These are phyloP conservation scores for Naegleria lovaniensis DNA, from an alignment of 208 protist species.

Conservation along the genomic window DNA sequence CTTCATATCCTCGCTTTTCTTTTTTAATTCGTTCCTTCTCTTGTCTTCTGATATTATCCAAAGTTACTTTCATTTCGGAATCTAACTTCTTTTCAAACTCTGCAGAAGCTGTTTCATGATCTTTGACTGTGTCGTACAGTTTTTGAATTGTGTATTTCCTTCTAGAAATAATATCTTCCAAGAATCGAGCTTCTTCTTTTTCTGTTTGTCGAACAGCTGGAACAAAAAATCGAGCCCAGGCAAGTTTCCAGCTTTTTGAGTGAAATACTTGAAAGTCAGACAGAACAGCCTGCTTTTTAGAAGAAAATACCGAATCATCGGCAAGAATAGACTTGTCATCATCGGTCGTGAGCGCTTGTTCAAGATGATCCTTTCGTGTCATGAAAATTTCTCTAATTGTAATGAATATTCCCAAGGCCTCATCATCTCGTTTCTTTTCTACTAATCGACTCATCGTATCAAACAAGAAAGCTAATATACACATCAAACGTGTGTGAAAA, in stretches of 20 bases:
- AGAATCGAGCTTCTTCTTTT: not conserved
- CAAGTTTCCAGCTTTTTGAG: not conserved
- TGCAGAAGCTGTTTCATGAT: not conserved
- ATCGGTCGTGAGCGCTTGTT: not conserved
- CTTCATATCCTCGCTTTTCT: not conserved
- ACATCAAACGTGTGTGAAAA: constrained; percentile 14
- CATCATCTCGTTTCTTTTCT: not conserved
- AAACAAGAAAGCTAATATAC: not conserved
- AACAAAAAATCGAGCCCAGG: not conserved
- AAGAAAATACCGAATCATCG: not conserved
- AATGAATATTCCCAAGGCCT: not conserved
- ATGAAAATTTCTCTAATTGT: constrained; percentile 3
- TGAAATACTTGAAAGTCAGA: not conserved
- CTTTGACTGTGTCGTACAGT: not conserved
- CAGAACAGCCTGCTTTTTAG: not conserved
- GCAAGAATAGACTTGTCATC: not conserved
- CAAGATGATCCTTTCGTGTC: not conserved
- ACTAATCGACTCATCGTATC: not conserved
- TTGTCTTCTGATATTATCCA: not conserved
- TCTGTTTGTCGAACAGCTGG: not conserved
- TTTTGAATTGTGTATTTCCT: not conserved
- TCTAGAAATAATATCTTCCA: not conserved
- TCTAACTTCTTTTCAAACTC: not conserved
- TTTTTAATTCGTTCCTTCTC: not conserved
- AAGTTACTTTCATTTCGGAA: not conserved